Evolutionary conservation across 371 early-diverging fungal species (phyloP).

Genomic region (Mucor saturninus): DNA sequence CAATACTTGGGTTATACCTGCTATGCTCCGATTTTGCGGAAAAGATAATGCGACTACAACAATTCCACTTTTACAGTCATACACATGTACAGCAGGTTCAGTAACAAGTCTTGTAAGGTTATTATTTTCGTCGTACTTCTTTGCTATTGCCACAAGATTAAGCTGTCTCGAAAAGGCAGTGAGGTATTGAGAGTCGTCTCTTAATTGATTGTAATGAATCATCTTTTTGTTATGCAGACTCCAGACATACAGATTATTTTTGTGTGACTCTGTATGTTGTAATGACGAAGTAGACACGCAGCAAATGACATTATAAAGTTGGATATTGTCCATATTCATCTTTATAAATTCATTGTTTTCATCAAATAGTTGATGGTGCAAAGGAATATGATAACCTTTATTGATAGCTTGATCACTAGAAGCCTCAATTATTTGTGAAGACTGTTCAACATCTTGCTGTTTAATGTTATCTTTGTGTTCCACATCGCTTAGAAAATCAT

Average conservation of each 20-base stretch:
- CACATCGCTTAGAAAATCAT: no score
- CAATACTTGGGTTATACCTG: not conserved
- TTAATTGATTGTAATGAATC: not conserved
- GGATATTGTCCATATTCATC: not conserved
- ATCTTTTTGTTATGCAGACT: not conserved
- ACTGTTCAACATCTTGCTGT: not conserved
- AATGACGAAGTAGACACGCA: not conserved
- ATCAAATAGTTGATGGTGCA: not conserved
- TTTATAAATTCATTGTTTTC: not conserved
- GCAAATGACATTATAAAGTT: not conserved
- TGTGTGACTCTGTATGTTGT: not conserved
- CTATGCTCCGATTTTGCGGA: not conserved
- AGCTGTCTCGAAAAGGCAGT: not conserved
- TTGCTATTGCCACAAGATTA: not conserved
- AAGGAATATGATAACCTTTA: not conserved
- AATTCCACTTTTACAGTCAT: not conserved
- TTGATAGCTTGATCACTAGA: not conserved
- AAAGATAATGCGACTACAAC: not conserved
- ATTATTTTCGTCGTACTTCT: not conserved
- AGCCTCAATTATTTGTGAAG: not conserved
- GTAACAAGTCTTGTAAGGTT: not conserved
- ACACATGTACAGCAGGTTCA: not conserved
- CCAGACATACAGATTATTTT: not conserved
- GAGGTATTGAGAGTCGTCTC: not conserved
- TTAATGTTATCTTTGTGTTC: not conserved